Evolutionary conservation across 2,329 filamentous ascomycete genomes (phyloP).

Genomic region (Apiospora hydei): DNA sequence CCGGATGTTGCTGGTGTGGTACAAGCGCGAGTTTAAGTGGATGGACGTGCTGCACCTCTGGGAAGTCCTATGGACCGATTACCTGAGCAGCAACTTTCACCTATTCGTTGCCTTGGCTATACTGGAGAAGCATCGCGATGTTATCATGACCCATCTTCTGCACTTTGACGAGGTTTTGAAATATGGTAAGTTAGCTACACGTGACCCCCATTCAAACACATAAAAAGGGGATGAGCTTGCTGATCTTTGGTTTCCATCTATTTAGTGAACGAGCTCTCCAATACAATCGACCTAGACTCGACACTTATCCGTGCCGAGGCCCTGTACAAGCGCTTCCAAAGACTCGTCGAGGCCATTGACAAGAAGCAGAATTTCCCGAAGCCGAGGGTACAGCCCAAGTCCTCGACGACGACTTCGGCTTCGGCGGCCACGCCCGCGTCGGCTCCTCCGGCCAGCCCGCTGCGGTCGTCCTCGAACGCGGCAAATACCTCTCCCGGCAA

Average conservation of each 20-base stretch:
- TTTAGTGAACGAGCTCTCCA: constrained; percentile 90
- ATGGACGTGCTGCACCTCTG: constrained; percentile 84
- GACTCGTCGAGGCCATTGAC: constrained; percentile 89
- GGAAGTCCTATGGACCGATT: constrained; percentile 96
- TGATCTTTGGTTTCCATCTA: neutral
- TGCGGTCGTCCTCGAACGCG: constrained; percentile 2
- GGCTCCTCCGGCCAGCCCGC: constrained; percentile 22
- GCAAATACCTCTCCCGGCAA: constrained; percentile 31
- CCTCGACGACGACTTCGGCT: constrained; percentile 30
- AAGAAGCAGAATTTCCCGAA: constrained; percentile 86
- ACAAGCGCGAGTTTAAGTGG: constrained; percentile 97
- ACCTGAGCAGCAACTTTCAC: constrained; percentile 87
- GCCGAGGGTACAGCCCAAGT: constrained; percentile 45
- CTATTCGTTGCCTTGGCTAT: constrained; percentile 94
- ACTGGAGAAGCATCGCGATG: constrained; percentile 91
- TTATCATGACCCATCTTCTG: constrained; percentile 93
- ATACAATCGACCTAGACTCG: constrained; percentile 87
- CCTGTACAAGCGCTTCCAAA: constrained; percentile 86
- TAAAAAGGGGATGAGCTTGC: neutral
- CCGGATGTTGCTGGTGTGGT: constrained; percentile 98
- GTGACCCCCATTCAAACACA: no score
- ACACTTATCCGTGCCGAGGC: constrained; percentile 88
- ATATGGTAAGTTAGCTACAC: constrained; percentile 71
- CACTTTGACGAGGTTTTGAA: constrained; percentile 98
- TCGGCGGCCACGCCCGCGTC: constrained; percentile 30